Evolutionary conservation across 768 basidiomycete species (phyloP), one percentile per base, ranked within the genome.

Genomic region (Leucocoprinus leucothites): DNA sequence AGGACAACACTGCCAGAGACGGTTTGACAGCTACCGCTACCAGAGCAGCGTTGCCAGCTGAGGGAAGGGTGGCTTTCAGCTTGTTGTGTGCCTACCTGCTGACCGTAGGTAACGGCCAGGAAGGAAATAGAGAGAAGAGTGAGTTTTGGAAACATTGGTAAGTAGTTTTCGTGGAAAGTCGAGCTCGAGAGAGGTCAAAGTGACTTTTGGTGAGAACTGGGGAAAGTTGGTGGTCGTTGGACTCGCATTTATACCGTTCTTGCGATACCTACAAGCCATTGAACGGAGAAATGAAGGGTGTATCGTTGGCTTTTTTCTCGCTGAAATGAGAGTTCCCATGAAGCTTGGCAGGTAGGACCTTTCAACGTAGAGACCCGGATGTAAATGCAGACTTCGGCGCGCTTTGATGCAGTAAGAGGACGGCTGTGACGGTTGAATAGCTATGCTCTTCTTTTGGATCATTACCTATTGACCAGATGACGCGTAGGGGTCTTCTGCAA

Each of bases 11-110:
- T 45, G 40, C 62, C 62, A 13, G 54, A 56, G 36, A 57, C 40
- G 18, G 61, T 63, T 21, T 60, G 63, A 68, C 74, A 74, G 28
- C 65, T 63, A 31, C 31, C 31, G 40, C 74, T 70, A 16, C 63
- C 58, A 21, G 73, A 69, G 64, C 77, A 79, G 46, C 65, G 61
- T 58, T 74, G 68, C 59, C 65, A 67, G 47, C 68, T 61, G 35
- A 79, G 68, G 14, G 60, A 36, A 34, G 78, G 77, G 65, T 78
- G 76, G 52, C 48, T 67, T 61, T 79, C 78, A n/a, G 76, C 65
- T 9, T 65, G 69, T 21, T 64, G 56, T 1, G 72, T 76, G 61
- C 76, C 76, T 55, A 70, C 70, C 58, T 78, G 76, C 61, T 78
- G 78, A 56, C 64, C 77, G 38, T 57, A 64, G n/a, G 63, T 70